Base-by-base conservation (phyloP, 345 rosid genomes). In the Eucalyptus coolabah region DNA sequence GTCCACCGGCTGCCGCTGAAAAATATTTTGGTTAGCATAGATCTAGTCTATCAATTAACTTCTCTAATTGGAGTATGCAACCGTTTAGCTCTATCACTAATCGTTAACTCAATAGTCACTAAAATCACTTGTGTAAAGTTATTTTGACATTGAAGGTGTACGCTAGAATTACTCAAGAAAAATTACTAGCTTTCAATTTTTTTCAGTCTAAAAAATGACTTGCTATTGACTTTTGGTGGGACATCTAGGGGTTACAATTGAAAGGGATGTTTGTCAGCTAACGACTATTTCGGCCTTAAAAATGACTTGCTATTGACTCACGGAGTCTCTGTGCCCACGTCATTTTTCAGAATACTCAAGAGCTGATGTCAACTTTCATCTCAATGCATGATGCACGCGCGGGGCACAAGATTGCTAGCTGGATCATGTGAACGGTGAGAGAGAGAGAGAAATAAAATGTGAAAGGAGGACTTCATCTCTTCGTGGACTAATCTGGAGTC, bases 1-100 rank as follows among this genome's bases (percentile, higher is more conserved):
- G 3, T 15, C 53, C 53, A 16, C 19, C 0, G 7, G 17, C 53
- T 1, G 0, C 18, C 7, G 0, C 0, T 0, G 2, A 4, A 51
- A 51, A 8, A 54, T 23, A 23, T 54, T 19, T 21, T 8, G 8
- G 54, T 51, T 0, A 51, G 54, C 67, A 60, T 60, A 6, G 32
- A 60, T 26, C 17, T 12, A 60, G 67, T 60, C 32, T 60, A 12
- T 60, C 63, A 3, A 5, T 26, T 28, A 26, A 3, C n/a, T 12
- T 12, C n/a, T 60, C n/a, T 60, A 2, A 28, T 3, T 28, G 7
- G 67, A 60, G 0, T 30, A 30, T 26, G 30, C 10, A 26, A 60
- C 4, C 4, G 0, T 30, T 26, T 0, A 60, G 21, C 67, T 60
- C 17, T 26, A 26, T 60, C 15, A 60, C n/a, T 26, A 60, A 60